Base-by-base conservation (phyloP, 371 early-diverging fungal species). In the Saksenaea oblongispora region DNA sequence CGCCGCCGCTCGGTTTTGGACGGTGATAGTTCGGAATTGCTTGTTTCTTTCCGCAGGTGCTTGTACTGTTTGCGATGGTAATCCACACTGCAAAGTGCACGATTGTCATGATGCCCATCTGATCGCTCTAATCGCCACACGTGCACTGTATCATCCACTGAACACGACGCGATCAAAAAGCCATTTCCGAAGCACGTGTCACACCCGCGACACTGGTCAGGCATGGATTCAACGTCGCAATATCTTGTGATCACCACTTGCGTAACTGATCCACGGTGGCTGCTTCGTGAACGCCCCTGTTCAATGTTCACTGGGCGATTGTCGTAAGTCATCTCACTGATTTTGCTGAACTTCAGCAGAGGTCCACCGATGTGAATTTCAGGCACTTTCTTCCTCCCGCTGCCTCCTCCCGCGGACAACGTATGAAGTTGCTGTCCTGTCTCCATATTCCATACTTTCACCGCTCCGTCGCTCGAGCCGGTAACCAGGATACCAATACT, bases 371-470 rank as follows among this genome's bases (percentile, higher is more conserved):
- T 51, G 13, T 60, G 64, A 1, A 58, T 57, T 51, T 72, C 64
- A 11, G 60, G 65, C 10, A 36, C 61, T 9, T 56, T 60, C 11
- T 36, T 55, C 34, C 53, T 36, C 5, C 41, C 31, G 17, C 31
- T 7, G 4, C 31, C 31, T 17, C 69, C 69, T 26, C 73, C 75
- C 8, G 55, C 56, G 3, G 80, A 74, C 4, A 80, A 37, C 3
- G 72, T 74, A 26, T 70, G 69, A 1, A 80, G 41, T 1, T 56
- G 78, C 63, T 86, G 82, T 11, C 91, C 88, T 0, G 90, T 86
- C 55, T 91, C 86, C 2, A 88, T 69, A 63, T 90, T 82, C 94
- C 93, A 95, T 22, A 92, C 87, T 34, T 89, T 83, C 61, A 94
- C 85, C 1, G 89, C 87, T 64, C 84, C 82, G 70, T 94, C 93